Evolutionary conservation across 2,329 filamentous ascomycete genomes (phyloP), one percentile per base, ranked within the genome.

Genomic region (Ceratocystis colombiana): DNA sequence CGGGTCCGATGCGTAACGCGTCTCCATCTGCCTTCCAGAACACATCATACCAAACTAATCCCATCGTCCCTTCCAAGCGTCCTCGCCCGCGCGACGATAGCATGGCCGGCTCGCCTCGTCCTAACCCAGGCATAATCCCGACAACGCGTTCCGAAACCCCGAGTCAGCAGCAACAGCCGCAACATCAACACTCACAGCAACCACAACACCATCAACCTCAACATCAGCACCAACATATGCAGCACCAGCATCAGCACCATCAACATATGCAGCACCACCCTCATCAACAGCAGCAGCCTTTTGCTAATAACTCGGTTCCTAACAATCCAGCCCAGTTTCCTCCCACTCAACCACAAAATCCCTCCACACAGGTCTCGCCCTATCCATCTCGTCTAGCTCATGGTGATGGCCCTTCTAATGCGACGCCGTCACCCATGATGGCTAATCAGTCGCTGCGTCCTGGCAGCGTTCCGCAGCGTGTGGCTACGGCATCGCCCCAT

Each of bases 381-480:
- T 96, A 93, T 74, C 85, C 55, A 20, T n/a, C 90, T 69, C 92
- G 96, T 77, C 82, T 96, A 66, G 88, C 90, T 72, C 84, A 88
- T 70, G 88, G 89, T 72, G 88, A 89, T 72, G 87, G 87, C 64
- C 91, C 90, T 2, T 82, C 85, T 63, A 94, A 91, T 75, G 88
- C 90, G 68, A 96, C 90, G 48, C 93, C 93, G 10, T 97, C 94
- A 5, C 94, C 94, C 33, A 93, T 95, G 69, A 91, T 96, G 84
- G 84, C 85, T 69, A 91, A 88, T 73, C 92, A 95, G 72, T 91
- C 95, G 72, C 79, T 87, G 74, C 84, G 85, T 69, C 82, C 86
- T 44, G 84, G 88, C 72, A 82, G 82, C 71, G 85, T 88, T 15
- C 86, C 87, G 48, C 89, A 91, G 73, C 81, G 91, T 72, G 90